These are phyloP conservation scores for Cupressus sempervirens DNA, from an alignment of 75 land plant species.

Conservation along the genomic window DNA sequence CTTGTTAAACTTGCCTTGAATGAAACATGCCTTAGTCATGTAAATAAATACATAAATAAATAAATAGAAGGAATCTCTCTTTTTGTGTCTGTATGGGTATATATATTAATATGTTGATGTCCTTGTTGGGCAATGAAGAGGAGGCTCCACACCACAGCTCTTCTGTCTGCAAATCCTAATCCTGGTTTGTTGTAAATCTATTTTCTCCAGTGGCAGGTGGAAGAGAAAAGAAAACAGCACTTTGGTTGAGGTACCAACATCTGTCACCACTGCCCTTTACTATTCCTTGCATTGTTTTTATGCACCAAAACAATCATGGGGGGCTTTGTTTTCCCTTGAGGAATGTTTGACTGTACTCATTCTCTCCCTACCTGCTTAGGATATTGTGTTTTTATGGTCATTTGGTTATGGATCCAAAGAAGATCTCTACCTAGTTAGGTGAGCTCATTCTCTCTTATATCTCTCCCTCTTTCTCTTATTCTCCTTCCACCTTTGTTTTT, in stretches of 20 bases:
- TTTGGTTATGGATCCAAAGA: slow-evolving; percentile 4
- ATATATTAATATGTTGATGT: background rate
- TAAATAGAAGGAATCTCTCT: background rate
- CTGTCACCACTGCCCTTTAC: background rate
- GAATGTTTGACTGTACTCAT: slow-evolving; percentile 5
- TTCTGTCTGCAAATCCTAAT: slow-evolving; percentile 2
- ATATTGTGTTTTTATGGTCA: background rate
- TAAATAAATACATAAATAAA: background rate
- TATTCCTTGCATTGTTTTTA: background rate
- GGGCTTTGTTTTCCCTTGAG: background rate
- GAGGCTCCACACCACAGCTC: background rate
- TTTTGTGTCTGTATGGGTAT: background rate
- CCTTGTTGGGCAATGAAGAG: background rate
- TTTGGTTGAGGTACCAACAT: background rate
- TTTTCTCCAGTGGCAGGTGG: background rate
- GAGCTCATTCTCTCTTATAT: background rate
- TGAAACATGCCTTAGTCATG: background rate
- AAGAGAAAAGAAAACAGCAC: background rate
- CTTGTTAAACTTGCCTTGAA: background rate
- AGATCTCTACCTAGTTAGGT: slow-evolving; percentile 3
- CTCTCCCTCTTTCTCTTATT: background rate
- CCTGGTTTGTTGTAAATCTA: background rate
- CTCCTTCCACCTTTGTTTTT: background rate
- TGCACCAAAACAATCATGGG: slow-evolving; percentile 1
- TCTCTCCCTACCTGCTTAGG: slow-evolving; percentile 1